Conservation (phyloP, 208 protist genomes). For the Trypanosoma cruzi region DNA sequence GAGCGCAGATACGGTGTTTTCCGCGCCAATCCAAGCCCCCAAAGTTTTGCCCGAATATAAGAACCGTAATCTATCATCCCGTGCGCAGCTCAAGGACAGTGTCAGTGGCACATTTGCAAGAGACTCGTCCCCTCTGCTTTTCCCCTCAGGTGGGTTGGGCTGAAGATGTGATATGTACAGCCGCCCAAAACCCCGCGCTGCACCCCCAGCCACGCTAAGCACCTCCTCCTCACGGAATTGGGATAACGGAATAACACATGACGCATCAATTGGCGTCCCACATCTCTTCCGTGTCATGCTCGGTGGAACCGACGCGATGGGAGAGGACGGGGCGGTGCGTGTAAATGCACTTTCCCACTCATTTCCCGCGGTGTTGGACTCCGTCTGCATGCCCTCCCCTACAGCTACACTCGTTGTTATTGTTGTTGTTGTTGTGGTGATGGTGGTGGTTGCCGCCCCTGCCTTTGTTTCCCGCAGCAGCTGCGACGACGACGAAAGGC, state of each 20-base stretch:
- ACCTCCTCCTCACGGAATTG: neutral
- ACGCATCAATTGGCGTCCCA: conserved; percentile 6
- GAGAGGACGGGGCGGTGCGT: neutral
- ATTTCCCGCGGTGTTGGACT: neutral
- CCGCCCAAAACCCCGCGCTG: neutral
- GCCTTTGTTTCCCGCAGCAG: neutral
- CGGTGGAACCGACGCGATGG: neutral
- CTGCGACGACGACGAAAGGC: conserved; percentile 17
- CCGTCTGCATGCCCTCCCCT: neutral
- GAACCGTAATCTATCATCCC: conserved; percentile 25
- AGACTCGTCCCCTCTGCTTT: neutral
- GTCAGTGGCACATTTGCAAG: conserved; percentile 20
- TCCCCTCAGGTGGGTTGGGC: neutral
- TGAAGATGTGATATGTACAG: neutral
- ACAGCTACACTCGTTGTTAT: too few species aligned
- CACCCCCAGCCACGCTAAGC: neutral
- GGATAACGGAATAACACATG: conserved; percentile 10
- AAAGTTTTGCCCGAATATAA: conserved; percentile 36
- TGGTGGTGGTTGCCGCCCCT: neutral
- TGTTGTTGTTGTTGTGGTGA: too few species aligned
- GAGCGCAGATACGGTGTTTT: neutral
- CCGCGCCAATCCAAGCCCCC: conserved; percentile 28
- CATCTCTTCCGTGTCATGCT: neutral
- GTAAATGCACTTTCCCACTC: neutral
- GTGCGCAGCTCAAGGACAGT: conserved; percentile 63